A percentile compares a stretch with the other conserved stretches of the same genome.
Evolutionary conservation across 2,329 filamentous ascomycete genomes (phyloP).

Genomic region (Cladobotryum mycophilum): DNA sequence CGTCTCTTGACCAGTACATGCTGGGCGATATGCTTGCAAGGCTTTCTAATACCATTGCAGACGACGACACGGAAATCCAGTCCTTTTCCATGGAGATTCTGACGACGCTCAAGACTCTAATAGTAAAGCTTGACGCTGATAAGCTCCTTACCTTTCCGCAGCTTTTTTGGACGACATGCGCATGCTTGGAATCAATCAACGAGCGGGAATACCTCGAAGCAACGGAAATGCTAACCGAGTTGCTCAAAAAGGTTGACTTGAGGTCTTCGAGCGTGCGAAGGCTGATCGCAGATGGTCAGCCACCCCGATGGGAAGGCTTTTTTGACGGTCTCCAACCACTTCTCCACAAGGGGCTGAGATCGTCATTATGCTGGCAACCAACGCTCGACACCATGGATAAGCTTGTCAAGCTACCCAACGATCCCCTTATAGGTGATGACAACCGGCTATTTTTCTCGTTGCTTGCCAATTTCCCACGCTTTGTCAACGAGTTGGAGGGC

Average conservation of each 20-base stretch:
- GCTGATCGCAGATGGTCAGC: constrained; percentile 70
- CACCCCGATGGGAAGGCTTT: constrained; percentile 77
- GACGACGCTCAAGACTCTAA: constrained; percentile 87
- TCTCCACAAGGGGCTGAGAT: constrained; percentile 87
- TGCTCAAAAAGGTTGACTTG: constrained; percentile 79
- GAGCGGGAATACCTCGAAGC: constrained; percentile 92
- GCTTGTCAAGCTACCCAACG: constrained; percentile 71
- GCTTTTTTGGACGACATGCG: constrained; percentile 95
- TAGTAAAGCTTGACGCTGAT: constrained; percentile 71
- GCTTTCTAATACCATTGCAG: constrained; percentile 92
- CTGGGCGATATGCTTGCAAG: constrained; percentile 93
- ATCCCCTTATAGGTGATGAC: constrained; percentile 74
- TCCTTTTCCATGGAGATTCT: constrained; percentile 98
- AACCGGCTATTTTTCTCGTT: constrained; percentile 76
- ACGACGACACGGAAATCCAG: constrained; percentile 89
- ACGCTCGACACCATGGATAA: constrained; percentile 73
- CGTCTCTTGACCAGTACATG: constrained; percentile 86
- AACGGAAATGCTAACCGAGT: constrained; percentile 81
- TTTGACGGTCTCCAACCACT: constrained; percentile 84
- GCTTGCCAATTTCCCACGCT: constrained; percentile 86
- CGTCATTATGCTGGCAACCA: constrained; percentile 71
- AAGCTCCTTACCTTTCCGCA: constrained; percentile 87
- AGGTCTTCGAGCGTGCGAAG: constrained; percentile 61
- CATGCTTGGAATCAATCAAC: constrained; percentile 93
- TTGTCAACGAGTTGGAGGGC: constrained; percentile 72